phyloP scores from a whole-genome alignment of 768 basidiomycete species.

The Lentinula detonsa region DNA sequence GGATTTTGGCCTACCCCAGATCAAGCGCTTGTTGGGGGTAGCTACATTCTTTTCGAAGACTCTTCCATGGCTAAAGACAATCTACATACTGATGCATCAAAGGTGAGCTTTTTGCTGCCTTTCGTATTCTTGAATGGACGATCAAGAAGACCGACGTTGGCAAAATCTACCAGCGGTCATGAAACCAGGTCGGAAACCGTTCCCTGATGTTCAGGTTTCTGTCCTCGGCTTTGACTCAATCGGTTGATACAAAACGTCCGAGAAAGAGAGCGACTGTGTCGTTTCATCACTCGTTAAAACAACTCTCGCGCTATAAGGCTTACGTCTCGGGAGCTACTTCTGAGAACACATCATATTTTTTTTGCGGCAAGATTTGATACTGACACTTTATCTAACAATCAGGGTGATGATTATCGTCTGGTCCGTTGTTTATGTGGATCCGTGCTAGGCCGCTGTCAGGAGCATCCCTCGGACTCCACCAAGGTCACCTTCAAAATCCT shows the following conservation, averaged over 20 bases:
- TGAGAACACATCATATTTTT: constrained; percentile 57
- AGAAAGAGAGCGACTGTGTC: constrained; percentile 41
- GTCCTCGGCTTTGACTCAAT: constrained; percentile 31
- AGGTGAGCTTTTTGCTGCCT: constrained; percentile 44
- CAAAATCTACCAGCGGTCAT: constrained; percentile 54
- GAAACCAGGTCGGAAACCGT: constrained; percentile 12
- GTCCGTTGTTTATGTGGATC: constrained; percentile 83
- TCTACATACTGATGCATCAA: constrained; percentile 36
- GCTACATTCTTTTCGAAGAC: constrained; percentile 77
- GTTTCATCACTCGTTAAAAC: constrained; percentile 60
- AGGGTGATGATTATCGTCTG: constrained; percentile 55
- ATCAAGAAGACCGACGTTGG: constrained; percentile 92
- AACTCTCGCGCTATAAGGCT: constrained; percentile 77
- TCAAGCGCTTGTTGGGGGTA: constrained; percentile 83
- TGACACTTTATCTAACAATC: constrained; percentile 28
- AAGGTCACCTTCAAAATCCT: constrained; percentile 57
- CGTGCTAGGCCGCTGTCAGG: constrained; percentile 64
- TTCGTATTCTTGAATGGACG: constrained; percentile 43
- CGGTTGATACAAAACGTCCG: constrained; percentile 96
- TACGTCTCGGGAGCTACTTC: constrained; percentile 84
- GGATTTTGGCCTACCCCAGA: constrained; percentile 73
- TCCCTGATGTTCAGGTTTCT: constrained; percentile 12
- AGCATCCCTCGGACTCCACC: constrained; percentile 29
- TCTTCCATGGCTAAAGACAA: constrained; percentile 49
- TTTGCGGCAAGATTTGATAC: constrained; percentile 7